Evolutionary conservation across 495 filamentous ascomycete genomes (phyloP).

Genomic region (Bryoglossum gracile): DNA sequence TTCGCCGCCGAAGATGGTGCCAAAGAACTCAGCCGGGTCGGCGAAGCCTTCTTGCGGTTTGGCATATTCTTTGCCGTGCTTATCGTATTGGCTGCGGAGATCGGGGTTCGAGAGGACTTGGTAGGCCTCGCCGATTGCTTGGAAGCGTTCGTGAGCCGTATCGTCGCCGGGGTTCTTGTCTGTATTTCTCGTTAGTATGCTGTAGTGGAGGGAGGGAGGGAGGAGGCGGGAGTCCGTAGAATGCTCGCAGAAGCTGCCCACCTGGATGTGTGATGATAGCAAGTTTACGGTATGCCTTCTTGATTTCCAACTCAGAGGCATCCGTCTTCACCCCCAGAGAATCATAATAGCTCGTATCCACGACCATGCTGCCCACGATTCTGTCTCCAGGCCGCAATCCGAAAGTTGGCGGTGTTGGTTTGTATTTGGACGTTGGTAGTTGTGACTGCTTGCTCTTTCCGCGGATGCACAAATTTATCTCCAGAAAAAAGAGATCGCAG

Average conservation of each 20-base stretch:
- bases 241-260: too few relatives aligned
- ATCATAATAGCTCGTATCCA: conserved; percentile 86
- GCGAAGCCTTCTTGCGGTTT: conserved; percentile 85
- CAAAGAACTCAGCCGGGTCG: conserved; percentile 97
- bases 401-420: neutral
- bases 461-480: too few relatives aligned
- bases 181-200: conserved; percentile 25
- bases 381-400: too few relatives aligned
- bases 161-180: conserved; percentile 99
- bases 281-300: conserved; percentile 97
- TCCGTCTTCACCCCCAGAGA: conserved; percentile 78
- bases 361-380: conserved; percentile 53
- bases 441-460: too few relatives aligned
- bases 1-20: conserved; percentile 96
- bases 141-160: conserved; percentile 87
- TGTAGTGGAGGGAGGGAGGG: conserved; percentile 2
- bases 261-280: conserved; percentile 69
- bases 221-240: conserved; percentile 4
- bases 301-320: conserved; percentile 93
- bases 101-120: conserved; percentile 88
- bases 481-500: too few relatives aligned
- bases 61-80: conserved; percentile 88
- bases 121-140: conserved; percentile 94
- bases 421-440: too few relatives aligned
- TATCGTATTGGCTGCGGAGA: conserved; percentile 86